Percentiles rank a stretch among this genome's conserved stretches.
phyloP scores from a whole-genome alignment of 164 flowering plant species.

The Saururus chinensis region DNA sequence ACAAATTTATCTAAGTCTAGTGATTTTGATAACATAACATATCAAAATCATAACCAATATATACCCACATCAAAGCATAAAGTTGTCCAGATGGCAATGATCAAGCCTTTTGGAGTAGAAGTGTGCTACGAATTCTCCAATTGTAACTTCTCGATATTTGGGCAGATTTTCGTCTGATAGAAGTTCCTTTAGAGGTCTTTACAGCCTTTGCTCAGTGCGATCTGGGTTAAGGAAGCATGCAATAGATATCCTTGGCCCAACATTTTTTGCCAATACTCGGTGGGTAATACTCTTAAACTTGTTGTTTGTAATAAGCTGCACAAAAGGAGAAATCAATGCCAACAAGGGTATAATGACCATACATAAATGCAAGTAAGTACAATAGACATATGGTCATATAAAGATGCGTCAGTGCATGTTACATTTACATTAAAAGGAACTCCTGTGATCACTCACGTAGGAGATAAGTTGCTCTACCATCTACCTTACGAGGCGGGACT shows the following conservation, averaged over 20 bases:
- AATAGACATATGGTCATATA: not conserved
- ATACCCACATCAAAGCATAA: no score
- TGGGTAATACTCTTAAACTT: no score
- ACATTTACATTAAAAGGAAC: no score
- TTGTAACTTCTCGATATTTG: slow-evolving; percentile 9
- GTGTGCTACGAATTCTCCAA: not conserved
- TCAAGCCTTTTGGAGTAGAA: no score
- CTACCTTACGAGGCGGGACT: not conserved
- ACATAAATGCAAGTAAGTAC: not conserved
- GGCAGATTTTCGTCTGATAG: slow-evolving; percentile 23
- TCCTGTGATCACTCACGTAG: no score
- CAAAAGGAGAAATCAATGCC: no score
- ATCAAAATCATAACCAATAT: no score
- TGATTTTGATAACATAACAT: no score
- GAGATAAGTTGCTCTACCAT: not conserved
- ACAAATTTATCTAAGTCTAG: no score
- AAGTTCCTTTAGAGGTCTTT: slow-evolving; percentile 30
- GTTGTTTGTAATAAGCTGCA: no score
- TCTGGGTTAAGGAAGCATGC: slow-evolving; percentile 14
- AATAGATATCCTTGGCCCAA: slow-evolving; percentile 24
- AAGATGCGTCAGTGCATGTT: no score
- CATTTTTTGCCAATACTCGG: not conserved
- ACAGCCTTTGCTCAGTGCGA: not conserved
- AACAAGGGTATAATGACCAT: not conserved
- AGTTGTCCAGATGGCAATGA: no score